Evolutionary conservation across 2,329 filamentous ascomycete genomes (phyloP).

Genomic region (Sphaerulina vaccinii): DNA sequence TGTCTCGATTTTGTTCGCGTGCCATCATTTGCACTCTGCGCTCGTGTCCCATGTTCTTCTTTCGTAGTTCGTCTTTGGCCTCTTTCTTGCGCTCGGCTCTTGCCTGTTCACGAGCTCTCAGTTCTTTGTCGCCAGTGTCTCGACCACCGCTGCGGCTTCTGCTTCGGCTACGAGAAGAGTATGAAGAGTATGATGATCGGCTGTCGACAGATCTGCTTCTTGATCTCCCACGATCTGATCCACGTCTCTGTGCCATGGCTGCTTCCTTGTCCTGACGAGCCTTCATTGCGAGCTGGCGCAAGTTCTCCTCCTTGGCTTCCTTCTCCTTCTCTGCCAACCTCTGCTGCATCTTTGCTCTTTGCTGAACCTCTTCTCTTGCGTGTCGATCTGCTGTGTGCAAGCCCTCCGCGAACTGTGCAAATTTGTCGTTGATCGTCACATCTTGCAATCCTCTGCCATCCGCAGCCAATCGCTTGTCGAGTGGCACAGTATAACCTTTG

Average conservation of each 20-base stretch:
- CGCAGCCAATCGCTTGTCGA: slow-evolving; percentile 93
- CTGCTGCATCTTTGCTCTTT: slow-evolving; percentile 92
- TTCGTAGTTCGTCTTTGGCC: slow-evolving; percentile 83
- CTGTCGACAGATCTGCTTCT: slow-evolving; percentile 32
- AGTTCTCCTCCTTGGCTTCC: slow-evolving; percentile 84
- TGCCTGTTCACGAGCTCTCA: slow-evolving; percentile 70
- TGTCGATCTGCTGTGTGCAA: slow-evolving; percentile 92
- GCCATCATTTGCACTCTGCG: slow-evolving; percentile 89
- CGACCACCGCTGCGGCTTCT: slow-evolving; percentile 44
- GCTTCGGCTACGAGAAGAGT: slow-evolving; percentile 33
- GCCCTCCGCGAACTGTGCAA: slow-evolving; percentile 92
- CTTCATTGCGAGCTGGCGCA: slow-evolving; percentile 84
- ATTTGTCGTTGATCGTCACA: slow-evolving; percentile 96
- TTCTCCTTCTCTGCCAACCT: slow-evolving; percentile 96
- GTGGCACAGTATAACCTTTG: slow-evolving; percentile 92
- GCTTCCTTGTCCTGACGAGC: slow-evolving; percentile 69
- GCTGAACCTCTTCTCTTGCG: slow-evolving; percentile 90
- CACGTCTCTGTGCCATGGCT: slow-evolving; percentile 49
- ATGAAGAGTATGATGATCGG: slow-evolving; percentile 42
- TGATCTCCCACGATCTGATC: slow-evolving; percentile 30
- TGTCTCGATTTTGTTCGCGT: slow-evolving; percentile 92
- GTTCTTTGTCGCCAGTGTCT: slow-evolving; percentile 55
- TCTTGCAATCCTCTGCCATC: slow-evolving; percentile 91
- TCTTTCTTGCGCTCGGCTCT: slow-evolving; percentile 77
- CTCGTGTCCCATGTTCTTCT: slow-evolving; percentile 94